A percentile compares a stretch with the other conserved stretches of the same genome.
Evolutionary conservation across 352 stramenopile species (phyloP).

Genomic region (Pythium insidiosum): DNA sequence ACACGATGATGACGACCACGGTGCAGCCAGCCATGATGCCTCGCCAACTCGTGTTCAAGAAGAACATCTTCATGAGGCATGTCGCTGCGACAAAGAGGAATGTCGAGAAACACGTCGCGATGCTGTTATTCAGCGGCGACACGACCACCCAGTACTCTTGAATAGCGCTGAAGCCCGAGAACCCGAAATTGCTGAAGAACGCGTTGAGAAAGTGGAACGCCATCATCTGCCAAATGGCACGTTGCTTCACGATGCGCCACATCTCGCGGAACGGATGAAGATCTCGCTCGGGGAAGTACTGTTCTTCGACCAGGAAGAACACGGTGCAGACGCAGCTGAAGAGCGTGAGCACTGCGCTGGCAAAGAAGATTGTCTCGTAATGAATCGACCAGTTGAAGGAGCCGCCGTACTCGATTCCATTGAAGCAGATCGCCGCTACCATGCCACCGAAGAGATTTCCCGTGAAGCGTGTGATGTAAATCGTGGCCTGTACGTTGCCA

Average conservation of each 20-base stretch:
- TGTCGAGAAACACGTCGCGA: constrained; percentile 41
- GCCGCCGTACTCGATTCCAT: constrained; percentile 50
- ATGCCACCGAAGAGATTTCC: constrained; percentile 32
- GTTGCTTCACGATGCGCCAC: constrained; percentile 63
- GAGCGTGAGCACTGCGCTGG: constrained; percentile 26
- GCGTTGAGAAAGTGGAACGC: constrained; percentile 60
- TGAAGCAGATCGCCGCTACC: constrained; percentile 50
- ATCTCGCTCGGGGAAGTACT: constrained; percentile 16
- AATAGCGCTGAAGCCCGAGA: constrained; percentile 40
- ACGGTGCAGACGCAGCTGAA: constrained; percentile 26
- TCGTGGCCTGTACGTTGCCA: constrained; percentile 48
- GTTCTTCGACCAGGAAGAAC: constrained; percentile 42
- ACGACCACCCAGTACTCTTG: constrained; percentile 57
- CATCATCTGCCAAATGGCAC: constrained; percentile 64
- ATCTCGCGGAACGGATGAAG: constrained; percentile 39
- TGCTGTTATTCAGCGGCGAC: constrained; percentile 40
- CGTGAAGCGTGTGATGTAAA: constrained; percentile 59
- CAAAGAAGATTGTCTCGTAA: constrained; percentile 51
- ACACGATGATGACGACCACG: constrained; percentile 34
- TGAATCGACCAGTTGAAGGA: constrained; percentile 43
- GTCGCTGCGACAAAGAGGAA: constrained; percentile 41
- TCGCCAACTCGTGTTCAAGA: constrained; percentile 54
- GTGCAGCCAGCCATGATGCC: constrained; percentile 37
- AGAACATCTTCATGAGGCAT: constrained; percentile 48
- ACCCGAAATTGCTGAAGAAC: constrained; percentile 48